Evolutionary conservation across 75 land plant species (phyloP).

Genomic region (Selaginella tamariscina): DNA sequence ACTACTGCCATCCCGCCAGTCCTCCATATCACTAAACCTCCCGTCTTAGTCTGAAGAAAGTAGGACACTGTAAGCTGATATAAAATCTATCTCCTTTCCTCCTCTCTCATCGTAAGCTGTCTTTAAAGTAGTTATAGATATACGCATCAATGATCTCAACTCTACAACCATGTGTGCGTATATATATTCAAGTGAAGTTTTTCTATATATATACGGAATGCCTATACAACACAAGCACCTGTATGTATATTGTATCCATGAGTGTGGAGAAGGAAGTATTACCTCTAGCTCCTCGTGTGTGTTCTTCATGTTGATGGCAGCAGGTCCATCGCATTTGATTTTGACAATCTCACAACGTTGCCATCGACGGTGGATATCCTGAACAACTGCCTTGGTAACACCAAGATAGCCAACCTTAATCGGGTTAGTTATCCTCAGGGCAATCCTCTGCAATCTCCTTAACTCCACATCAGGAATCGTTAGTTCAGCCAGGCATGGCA

Average conservation of each 20-base stretch:
- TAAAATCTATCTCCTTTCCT: too few species aligned
- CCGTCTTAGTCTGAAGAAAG: conserved; percentile 53
- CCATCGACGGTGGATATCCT: conserved; percentile 74
- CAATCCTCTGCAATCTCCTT: conserved; percentile 55
- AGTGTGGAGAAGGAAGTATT: conserved; percentile 10
- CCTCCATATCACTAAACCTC: conserved; percentile 86
- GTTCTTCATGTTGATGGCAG: conserved; percentile 72
- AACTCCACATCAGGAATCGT: conserved; percentile 75
- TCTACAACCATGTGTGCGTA: neutral
- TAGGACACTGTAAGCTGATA: neutral
- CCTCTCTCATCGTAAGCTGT: neutral
- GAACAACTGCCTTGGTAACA: conserved; percentile 49
- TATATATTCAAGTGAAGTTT: neutral
- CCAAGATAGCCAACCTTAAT: conserved; percentile 71
- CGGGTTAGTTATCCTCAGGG: conserved; percentile 45
- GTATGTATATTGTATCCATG: neutral
- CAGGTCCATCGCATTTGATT: conserved; percentile 66
- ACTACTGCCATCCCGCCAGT: conserved; percentile 78
- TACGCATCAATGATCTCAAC: neutral
- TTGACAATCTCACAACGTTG: conserved; percentile 64
- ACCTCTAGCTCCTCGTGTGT: conserved; percentile 91
- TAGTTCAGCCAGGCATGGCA: conserved; percentile 81
- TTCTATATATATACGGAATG: neutral
- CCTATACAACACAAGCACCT: neutral
- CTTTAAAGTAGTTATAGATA: neutral